Conservation (phyloP, 768 basidiomycete species). For the Calvatia gigantea region DNA sequence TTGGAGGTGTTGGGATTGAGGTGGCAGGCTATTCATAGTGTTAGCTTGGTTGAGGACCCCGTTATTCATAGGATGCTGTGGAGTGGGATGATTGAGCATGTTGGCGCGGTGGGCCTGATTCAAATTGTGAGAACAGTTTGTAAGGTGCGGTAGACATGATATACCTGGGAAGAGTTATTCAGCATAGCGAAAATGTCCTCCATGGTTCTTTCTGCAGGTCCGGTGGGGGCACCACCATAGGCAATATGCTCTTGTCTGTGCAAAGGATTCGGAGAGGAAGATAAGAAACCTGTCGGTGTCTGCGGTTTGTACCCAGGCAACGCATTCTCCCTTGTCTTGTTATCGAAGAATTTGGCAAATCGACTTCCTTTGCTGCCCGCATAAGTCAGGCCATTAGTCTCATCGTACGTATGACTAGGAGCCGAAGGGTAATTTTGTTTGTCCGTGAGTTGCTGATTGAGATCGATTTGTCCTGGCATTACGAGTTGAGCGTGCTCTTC, state of each 20-base stretch:
- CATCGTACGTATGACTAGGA: not conserved
- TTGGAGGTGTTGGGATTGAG: slow-evolving; percentile 38
- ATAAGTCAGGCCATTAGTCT: slow-evolving; percentile 27
- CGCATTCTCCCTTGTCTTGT: slow-evolving; percentile 50
- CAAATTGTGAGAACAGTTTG: not conserved
- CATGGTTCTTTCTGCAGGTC: slow-evolving; percentile 56
- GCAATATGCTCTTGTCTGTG: slow-evolving; percentile 44
- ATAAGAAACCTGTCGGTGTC: slow-evolving; percentile 32
- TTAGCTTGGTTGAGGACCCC: slow-evolving; percentile 32
- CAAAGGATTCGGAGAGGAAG: slow-evolving; percentile 43
- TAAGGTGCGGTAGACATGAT: slow-evolving; percentile 17
- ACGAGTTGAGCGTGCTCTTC: slow-evolving; percentile 12
- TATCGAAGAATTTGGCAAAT: slow-evolving; percentile 85
- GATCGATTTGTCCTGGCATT: slow-evolving; percentile 12
- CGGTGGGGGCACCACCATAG: slow-evolving; percentile 28
- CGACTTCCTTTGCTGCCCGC: slow-evolving; percentile 70
- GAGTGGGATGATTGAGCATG: slow-evolving; percentile 21
- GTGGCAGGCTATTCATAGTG: slow-evolving; percentile 10
- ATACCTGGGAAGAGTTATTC: slow-evolving; percentile 70
- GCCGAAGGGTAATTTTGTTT: not conserved
- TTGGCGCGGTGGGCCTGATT: slow-evolving; percentile 29
- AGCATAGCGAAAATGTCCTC: slow-evolving; percentile 83
- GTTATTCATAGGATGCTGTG: slow-evolving; percentile 15
- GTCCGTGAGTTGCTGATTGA: not conserved
- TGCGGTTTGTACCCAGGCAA: slow-evolving; percentile 33